Conservation (phyloP, 108 stramenopile genomes). For the Skeletonema tropicum region DNA sequence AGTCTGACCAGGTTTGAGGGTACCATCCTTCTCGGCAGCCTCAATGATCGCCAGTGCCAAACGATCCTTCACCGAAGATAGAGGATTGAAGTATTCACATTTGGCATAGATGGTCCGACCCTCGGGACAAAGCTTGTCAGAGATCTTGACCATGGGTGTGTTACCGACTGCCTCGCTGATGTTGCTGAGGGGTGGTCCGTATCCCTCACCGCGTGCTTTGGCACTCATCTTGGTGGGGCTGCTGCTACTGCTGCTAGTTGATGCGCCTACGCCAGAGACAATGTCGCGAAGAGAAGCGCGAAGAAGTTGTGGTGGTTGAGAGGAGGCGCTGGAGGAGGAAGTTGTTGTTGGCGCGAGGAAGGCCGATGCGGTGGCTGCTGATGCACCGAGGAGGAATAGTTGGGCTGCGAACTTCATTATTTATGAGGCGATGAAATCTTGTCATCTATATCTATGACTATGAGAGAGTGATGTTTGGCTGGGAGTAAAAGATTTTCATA, state of each 20-base stretch:
- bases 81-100: conserved; percentile 87
- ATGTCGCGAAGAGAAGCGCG: conserved; percentile 3
- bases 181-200: conserved; percentile 49
- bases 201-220: conserved; percentile 29
- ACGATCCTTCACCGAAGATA: conserved; percentile 92
- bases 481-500: too few relatives aligned
- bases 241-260: not conserved
- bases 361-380: not conserved
- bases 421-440: too few relatives aligned
- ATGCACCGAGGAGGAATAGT: conserved; percentile 3
- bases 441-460: too few relatives aligned
- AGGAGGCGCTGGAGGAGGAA: not conserved
- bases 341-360: not conserved
- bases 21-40: conserved; percentile 78
- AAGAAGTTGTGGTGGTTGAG: conserved; percentile 1
- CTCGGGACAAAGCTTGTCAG: conserved; percentile 44
- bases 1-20: conserved; percentile 86
- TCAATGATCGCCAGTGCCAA: conserved; percentile 84
- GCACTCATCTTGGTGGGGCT: conserved; percentile 3
- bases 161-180: conserved; percentile 66
- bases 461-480: too few relatives aligned
- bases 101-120: conserved; percentile 80
- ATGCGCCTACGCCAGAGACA: conserved; percentile 5
- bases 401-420: not conserved
- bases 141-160: conserved; percentile 64